Evolutionary conservation across 345 rosid genomes (phyloP).

Genomic region (Bruguiera parviflora): DNA sequence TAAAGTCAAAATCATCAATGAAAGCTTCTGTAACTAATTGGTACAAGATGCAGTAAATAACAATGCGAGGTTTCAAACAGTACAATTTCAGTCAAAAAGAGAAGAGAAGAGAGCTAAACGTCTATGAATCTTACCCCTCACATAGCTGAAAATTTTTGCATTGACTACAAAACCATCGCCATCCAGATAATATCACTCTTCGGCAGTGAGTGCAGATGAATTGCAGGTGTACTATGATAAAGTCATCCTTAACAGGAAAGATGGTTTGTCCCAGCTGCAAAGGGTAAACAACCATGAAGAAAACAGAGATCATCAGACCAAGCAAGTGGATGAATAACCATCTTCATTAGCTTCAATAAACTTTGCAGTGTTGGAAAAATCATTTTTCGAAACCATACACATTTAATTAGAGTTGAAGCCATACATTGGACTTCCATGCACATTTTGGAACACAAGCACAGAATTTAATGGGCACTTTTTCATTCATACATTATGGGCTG

Average conservation of each 20-base stretch:
- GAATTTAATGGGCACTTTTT: too few relatives aligned
- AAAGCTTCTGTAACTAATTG: not conserved
- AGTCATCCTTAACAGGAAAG: conserved; percentile 48
- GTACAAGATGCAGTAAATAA: not conserved
- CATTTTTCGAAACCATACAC: too few relatives aligned
- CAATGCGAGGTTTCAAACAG: not conserved
- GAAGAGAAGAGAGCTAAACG: not conserved
- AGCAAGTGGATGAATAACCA: not conserved
- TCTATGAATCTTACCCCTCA: conserved; percentile 38
- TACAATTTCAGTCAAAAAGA: not conserved
- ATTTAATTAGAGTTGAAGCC: too few relatives aligned
- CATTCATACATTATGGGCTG: too few relatives aligned
- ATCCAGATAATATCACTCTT: conserved; percentile 42
- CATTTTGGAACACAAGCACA: too few relatives aligned
- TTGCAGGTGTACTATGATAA: conserved; percentile 54
- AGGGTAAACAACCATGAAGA: conserved; percentile 12
- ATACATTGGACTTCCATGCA: too few relatives aligned
- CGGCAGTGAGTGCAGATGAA: conserved; percentile 48
- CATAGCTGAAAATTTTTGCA: conserved; percentile 70
- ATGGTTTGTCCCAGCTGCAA: conserved; percentile 50
- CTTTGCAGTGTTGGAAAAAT: too few relatives aligned
- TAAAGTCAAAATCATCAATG: not conserved
- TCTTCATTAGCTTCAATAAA: not conserved
- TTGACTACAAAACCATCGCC: conserved; percentile 53
- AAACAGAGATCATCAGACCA: conserved; percentile 7